A percentile compares a stretch with the other conserved stretches of the same genome.
Conservation (phyloP, 2,329 filamentous ascomycete species). For the Nigrospora oryzae region DNA sequence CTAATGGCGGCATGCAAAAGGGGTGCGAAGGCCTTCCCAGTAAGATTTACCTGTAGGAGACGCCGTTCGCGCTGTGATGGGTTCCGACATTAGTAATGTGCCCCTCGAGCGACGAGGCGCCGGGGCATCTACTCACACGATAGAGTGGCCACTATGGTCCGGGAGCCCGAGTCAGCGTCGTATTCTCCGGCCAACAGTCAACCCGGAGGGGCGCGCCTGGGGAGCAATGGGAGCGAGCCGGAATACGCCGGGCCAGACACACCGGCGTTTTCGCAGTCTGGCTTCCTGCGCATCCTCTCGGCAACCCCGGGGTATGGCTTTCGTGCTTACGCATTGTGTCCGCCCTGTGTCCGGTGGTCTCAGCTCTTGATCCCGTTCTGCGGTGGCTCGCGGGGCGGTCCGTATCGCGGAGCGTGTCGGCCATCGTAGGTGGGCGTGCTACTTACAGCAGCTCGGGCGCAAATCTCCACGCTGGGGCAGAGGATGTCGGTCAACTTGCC, state of each 20-base stretch:
- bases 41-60: slow-evolving; percentile 4
- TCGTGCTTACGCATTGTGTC: slow-evolving; percentile 4
- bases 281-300: too few species aligned
- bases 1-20: slow-evolving; percentile 1
- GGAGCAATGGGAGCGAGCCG: too few species aligned
- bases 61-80: slow-evolving; percentile 4
- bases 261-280: too few species aligned
- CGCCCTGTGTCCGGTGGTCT: neutral
- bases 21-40: neutral
- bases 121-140: slow-evolving; percentile 1
- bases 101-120: neutral
- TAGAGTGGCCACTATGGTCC: slow-evolving; percentile 4
- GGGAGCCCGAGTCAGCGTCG: neutral
- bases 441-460: slow-evolving; percentile 6
- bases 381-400: too few species aligned
- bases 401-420: neutral
- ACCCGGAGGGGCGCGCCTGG: too few species aligned
- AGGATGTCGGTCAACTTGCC: slow-evolving; percentile 2
- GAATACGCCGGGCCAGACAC: too few species aligned
- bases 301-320: neutral
- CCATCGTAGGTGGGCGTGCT: neutral
- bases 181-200: too few species aligned
- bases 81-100: neutral
- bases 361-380: neutral
- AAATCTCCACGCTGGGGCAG: slow-evolving; percentile 1